Evolutionary conservation across 179 eudicot genomes (phyloP).

Genomic region (Drosera spatulata): DNA sequence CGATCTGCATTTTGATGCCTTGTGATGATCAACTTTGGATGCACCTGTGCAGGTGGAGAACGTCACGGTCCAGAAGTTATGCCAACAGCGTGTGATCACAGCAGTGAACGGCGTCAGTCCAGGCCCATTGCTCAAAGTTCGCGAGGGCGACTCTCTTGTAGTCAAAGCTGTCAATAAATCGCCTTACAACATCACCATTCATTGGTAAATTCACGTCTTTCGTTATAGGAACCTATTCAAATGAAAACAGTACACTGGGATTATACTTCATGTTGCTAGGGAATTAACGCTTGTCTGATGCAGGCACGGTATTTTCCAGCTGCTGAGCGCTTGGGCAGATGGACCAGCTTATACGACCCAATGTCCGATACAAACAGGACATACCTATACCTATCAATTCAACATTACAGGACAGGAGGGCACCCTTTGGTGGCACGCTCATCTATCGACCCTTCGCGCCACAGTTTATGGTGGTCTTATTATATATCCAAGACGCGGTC

Average conservation of each 20-base stretch:
- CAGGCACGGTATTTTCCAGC: slow-evolving; percentile 63
- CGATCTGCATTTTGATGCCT: too few relatives aligned
- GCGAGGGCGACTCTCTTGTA: slow-evolving; percentile 48
- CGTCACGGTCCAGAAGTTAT: slow-evolving; percentile 23
- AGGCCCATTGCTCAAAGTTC: slow-evolving; percentile 38
- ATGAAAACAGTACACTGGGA: too few relatives aligned
- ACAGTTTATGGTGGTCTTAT: slow-evolving; percentile 62
- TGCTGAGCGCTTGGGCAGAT: slow-evolving; percentile 52
- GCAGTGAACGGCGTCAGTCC: slow-evolving; percentile 48
- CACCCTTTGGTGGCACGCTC: slow-evolving; percentile 41
- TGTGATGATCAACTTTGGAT: too few relatives aligned
- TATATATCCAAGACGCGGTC: slow-evolving; percentile 36
- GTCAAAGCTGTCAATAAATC: slow-evolving; percentile 45
- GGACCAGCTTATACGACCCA: slow-evolving; percentile 53
- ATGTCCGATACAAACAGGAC: slow-evolving; percentile 47
- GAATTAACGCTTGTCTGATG: not conserved
- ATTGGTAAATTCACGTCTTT: slow-evolving; percentile 25
- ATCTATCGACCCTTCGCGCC: slow-evolving; percentile 79
- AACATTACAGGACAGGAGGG: slow-evolving; percentile 12
- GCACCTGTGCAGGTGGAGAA: slow-evolving; percentile 29
- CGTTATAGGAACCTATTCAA: too few relatives aligned
- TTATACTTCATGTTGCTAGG: too few relatives aligned
- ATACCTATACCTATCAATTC: slow-evolving; percentile 43
- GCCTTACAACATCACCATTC: slow-evolving; percentile 50
- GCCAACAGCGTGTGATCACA: slow-evolving; percentile 26